These are phyloP conservation scores for slime mould (Dictyostelium discoideum) DNA, from an alignment of 78 protist species.

Conservation along the genomic window DNA sequence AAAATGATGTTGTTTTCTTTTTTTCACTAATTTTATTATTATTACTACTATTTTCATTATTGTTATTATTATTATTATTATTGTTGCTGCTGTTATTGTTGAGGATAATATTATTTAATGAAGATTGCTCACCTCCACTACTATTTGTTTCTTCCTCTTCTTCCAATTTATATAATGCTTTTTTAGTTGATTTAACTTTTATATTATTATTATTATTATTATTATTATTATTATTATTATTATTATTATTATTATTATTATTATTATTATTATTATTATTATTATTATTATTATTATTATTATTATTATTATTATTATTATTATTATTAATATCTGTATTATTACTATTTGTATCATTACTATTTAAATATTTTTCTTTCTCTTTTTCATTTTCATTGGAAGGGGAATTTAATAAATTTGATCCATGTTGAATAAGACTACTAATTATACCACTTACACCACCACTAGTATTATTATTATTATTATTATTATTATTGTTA, in stretches of 20 bases:
- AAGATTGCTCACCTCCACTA: slow-evolving; percentile 3
- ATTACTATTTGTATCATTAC: not conserved
- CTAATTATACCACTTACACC: not conserved
- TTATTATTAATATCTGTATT: not conserved
- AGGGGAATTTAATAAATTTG: not conserved
- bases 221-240: not conserved
- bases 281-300: not conserved
- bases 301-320: not conserved
- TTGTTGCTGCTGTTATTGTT: too few relatives aligned
- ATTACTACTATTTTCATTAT: not conserved
- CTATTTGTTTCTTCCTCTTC: slow-evolving; percentile 4
- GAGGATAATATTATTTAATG: not conserved
- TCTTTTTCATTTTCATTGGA: not conserved
- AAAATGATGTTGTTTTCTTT: not conserved
- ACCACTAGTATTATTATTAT: not conserved
- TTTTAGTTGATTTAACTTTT: not conserved
- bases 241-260: not conserved
- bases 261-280: not conserved
- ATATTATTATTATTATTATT: not conserved
- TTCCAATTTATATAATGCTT: slow-evolving; percentile 12
- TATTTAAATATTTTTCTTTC: not conserved
- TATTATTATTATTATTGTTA: not conserved
- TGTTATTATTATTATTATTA: not conserved
- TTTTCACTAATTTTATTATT: not conserved
- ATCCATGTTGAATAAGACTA: not conserved